Evolutionary conservation across 305 asterid genomes (phyloP), one percentile per base, ranked within the genome.

Genomic region (Andrographis paniculata): DNA sequence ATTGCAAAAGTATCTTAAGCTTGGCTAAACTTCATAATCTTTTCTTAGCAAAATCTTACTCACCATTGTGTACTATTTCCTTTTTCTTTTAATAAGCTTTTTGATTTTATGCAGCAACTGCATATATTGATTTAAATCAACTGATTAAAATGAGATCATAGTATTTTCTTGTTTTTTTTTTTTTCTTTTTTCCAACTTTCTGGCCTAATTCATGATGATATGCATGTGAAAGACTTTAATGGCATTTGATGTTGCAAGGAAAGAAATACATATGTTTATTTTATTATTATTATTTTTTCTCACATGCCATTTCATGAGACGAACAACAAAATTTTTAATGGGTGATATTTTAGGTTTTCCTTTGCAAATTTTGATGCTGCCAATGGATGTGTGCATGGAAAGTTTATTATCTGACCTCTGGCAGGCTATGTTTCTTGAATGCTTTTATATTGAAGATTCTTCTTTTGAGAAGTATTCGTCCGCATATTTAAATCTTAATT

Each of bases 11-110:
- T n/a, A n/a, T n/a, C n/a, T n/a, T n/a, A n/a, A n/a, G n/a, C n/a
- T n/a, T n/a, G n/a, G n/a, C n/a, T 28, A 28, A 28, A 1, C 33
- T 2, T 28, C 11, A 45, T 51, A 35, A 24, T 33, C 18, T 56
- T 17, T 5, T 35, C 14, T 31, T 8, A 10, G 12, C 39, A 35
- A 35, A 16, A 28, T n/a, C 6, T 24, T 20, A 47, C 28, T 4
- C 52, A 47, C 17, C 39, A 24, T 14, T 9, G 11, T 28, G 6
- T 27, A 17, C 0, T 15, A 27, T 24, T 47, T 33, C 20, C 14
- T n/a, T 17, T 23, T 38, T 28, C 53, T n/a, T n/a, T n/a, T n/a
- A n/a, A n/a, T n/a, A n/a, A 33, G 53, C 37, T 36, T 16, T 24
- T 18, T 10, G 10, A 22, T 18, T 9, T 6, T 15, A 48, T 17